phyloP scores from a whole-genome alignment of 2,329 filamentous ascomycete genomes.

The Apiospora malaysiana region DNA sequence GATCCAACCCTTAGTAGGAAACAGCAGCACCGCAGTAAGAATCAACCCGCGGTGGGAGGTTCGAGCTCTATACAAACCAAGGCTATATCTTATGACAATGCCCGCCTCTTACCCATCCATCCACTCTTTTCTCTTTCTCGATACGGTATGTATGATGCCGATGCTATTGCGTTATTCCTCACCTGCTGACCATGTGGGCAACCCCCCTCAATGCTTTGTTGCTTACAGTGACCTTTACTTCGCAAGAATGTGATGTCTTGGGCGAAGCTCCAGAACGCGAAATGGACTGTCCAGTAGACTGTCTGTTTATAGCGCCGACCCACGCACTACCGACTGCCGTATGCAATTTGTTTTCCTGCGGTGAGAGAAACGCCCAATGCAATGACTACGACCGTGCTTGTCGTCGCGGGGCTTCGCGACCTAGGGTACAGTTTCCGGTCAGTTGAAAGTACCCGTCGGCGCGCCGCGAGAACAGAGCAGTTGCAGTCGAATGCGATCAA shows the following conservation, averaged over 20 bases:
- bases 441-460: background rate
- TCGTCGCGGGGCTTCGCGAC: background rate
- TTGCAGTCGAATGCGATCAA: background rate
- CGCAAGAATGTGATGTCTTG: background rate
- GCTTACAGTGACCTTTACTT: background rate
- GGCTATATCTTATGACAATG: background rate
- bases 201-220: background rate
- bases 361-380: background rate
- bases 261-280: background rate
- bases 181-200: background rate
- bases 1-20: background rate
- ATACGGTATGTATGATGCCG: slow-evolving; percentile 1
- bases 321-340: slow-evolving; percentile 13
- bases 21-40: background rate
- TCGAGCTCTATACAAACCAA: background rate
- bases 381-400: background rate
- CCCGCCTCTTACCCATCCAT: background rate
- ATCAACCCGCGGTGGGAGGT: background rate
- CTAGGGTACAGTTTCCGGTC: background rate
- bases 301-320: slow-evolving; percentile 3
- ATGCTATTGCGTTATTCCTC: background rate
- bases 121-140: background rate
- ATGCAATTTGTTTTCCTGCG: background rate
- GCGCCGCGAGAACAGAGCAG: background rate
- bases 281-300: slow-evolving; percentile 6